Evolutionary conservation across 1,284 basidiomycete species (phyloP), one percentile per base, ranked within the genome.

Genomic region (Ganoderma resinaceum): DNA sequence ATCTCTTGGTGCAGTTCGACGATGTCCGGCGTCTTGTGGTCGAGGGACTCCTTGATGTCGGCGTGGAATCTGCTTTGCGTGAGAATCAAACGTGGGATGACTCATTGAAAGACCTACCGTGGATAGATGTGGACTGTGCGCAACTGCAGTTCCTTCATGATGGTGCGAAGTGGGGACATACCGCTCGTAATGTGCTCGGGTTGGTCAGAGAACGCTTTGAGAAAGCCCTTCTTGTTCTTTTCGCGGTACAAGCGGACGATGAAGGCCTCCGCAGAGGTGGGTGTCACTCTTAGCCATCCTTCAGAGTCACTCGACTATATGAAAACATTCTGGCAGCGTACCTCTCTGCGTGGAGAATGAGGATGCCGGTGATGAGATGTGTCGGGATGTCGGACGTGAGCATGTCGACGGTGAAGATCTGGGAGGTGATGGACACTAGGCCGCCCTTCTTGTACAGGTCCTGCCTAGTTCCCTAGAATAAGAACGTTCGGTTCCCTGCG

Each of bases 201-300:
- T 74, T 98, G 92, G 78, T 99, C 97, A 0, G 96, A 96, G 78
- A 99, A 99, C 0, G 96, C 98, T 80, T 99, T 99, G 70, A 98
- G 82, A 79, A 99, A 99, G 1, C 97, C 97, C 4, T 85, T 86
- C 79, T 87, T 82, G 80, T 98, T 98, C 80, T 91, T 90, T 77
- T 96, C 91, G 55, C 96, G 88, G 77, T 92, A 97, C n/a, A 98
- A 82, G 6, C 96, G 88, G 59, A 96, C 91, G 52, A 97, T 95
- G 80, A 98, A 98, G 0, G 96, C 95, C 77, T 97, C 96, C 37
- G 93, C 83, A 29, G 91, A 94, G 2, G 95, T 87, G 0, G 95
- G 89, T 0, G 93, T 94, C 8, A 98, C 93, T 75, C 95, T 97
- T 62, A 14, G 16, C 5, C 26, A 16, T 1, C 1, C 97, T 82